A percentile compares a stretch with the other conserved stretches of the same genome.
Evolutionary conservation across 768 basidiomycete species (phyloP).

Genomic region (Trametes cinnabarina): DNA sequence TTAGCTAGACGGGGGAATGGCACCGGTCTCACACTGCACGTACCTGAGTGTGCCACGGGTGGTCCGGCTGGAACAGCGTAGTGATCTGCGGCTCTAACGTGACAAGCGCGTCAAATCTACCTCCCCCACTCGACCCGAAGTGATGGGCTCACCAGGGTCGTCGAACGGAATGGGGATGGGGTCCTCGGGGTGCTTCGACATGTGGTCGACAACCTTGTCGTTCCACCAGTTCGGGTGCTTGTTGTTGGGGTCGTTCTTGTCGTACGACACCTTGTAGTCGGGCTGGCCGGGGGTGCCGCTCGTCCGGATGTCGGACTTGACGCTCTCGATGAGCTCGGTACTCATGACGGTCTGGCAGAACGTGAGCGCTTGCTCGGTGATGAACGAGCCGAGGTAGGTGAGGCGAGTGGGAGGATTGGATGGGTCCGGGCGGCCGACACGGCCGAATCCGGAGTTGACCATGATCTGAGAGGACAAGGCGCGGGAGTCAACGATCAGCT

Average conservation of each 20-base stretch:
- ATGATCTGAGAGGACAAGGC: conserved; percentile 7
- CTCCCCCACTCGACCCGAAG: background rate
- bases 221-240: conserved; percentile 19
- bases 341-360: conserved; percentile 26
- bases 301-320: background rate
- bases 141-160: background rate
- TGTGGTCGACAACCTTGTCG: conserved; percentile 21
- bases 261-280: background rate
- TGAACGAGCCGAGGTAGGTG: conserved; percentile 14
- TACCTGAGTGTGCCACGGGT: conserved; percentile 32
- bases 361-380: conserved; percentile 27
- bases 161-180: conserved; percentile 27
- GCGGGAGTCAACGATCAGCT: background rate
- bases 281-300: background rate
- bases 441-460: conserved; percentile 16
- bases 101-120: background rate
- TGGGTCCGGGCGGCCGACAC: background rate
- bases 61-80: conserved; percentile 18
- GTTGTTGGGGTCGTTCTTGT: background rate
- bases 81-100: conserved; percentile 36
- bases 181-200: conserved; percentile 19
- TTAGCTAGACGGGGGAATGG: no score
- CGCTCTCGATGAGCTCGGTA: conserved; percentile 7
- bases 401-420: background rate
- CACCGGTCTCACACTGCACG: no score